A percentile compares a stretch with the other conserved stretches of the same genome.
Conservation (phyloP, 768 basidiomycete species). For the Leucocoprinus sp. region DNA sequence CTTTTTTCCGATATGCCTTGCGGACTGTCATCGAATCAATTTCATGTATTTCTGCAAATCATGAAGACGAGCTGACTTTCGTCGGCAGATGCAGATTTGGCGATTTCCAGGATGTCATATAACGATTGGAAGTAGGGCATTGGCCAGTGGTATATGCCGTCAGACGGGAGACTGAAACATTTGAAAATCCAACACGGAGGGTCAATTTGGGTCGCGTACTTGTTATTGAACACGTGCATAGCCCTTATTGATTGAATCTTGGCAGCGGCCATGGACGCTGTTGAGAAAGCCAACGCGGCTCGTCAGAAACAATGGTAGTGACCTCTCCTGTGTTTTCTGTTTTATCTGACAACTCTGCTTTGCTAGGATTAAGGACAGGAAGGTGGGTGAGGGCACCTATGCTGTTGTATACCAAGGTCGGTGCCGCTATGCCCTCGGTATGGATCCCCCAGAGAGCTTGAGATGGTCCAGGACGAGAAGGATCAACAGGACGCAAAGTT, state of each 20-base stretch:
- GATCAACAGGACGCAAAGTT: slow-evolving; percentile 69
- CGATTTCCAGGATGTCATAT: slow-evolving; percentile 40
- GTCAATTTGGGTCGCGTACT: slow-evolving; percentile 4
- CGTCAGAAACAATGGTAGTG: slow-evolving; percentile 60
- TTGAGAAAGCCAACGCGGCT: slow-evolving; percentile 70
- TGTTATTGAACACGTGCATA: background rate
- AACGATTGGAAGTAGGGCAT: slow-evolving; percentile 13
- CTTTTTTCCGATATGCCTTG: slow-evolving; percentile 58
- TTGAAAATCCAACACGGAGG: background rate
- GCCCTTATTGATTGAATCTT: background rate
- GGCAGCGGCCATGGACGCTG: slow-evolving; percentile 58
- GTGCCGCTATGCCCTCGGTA: slow-evolving; percentile 10
- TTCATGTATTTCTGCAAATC: background rate
- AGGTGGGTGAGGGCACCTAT: slow-evolving; percentile 89
- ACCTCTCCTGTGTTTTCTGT: background rate
- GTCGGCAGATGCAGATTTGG: slow-evolving; percentile 37
- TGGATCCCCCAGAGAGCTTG: background rate
- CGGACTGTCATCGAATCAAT: slow-evolving; percentile 43
- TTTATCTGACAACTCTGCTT: background rate
- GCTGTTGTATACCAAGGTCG: slow-evolving; percentile 91
- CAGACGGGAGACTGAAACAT: slow-evolving; percentile 1
- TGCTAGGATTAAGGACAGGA: slow-evolving; percentile 68
- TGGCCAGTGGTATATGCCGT: slow-evolving; percentile 3
- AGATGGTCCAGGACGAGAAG: slow-evolving; percentile 56
- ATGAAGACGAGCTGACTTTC: slow-evolving; percentile 32